phyloP scores from a whole-genome alignment of 345 rosid species.

The Brassica nigra region DNA sequence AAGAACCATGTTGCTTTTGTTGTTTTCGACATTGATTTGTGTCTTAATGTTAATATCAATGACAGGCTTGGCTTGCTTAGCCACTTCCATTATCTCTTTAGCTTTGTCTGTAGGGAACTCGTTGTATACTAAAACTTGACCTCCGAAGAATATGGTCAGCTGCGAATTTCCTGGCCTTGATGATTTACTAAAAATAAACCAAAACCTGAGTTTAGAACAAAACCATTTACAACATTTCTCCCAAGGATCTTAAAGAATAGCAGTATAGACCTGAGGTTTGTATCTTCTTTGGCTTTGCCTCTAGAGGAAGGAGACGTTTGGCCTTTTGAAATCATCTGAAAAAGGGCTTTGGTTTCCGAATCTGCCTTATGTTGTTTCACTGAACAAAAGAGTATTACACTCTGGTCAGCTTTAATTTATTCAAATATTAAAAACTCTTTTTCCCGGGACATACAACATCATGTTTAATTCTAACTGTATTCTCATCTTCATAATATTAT shows the following conservation, averaged over 20 bases:
- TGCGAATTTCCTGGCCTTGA: slow-evolving; percentile 40
- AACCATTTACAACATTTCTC: neutral
- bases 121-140: slow-evolving; percentile 51
- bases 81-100: slow-evolving; percentile 55
- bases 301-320: slow-evolving; percentile 2
- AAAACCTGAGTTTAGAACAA: neutral
- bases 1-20: slow-evolving; percentile 34
- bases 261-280: slow-evolving; percentile 23
- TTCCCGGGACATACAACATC: neutral
- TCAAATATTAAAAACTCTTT: neutral
- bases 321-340: neutral
- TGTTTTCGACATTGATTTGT: neutral
- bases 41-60: neutral
- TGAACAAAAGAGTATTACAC: slow-evolving; percentile 3
- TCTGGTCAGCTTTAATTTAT: neutral
- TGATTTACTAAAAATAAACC: slow-evolving; percentile 17
- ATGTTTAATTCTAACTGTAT: neutral
- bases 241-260: neutral
- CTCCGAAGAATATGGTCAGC: slow-evolving; percentile 68
- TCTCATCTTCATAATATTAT: neutral
- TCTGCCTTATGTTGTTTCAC: slow-evolving; percentile 23
- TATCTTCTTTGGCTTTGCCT: slow-evolving; percentile 20
- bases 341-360: neutral
- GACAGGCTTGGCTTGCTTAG: slow-evolving; percentile 32
- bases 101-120: slow-evolving; percentile 64